Evolutionary conservation across 306 rosid species (phyloP), one percentile per base, ranked within the genome.

Genomic region (Acacia melanoxylon): DNA sequence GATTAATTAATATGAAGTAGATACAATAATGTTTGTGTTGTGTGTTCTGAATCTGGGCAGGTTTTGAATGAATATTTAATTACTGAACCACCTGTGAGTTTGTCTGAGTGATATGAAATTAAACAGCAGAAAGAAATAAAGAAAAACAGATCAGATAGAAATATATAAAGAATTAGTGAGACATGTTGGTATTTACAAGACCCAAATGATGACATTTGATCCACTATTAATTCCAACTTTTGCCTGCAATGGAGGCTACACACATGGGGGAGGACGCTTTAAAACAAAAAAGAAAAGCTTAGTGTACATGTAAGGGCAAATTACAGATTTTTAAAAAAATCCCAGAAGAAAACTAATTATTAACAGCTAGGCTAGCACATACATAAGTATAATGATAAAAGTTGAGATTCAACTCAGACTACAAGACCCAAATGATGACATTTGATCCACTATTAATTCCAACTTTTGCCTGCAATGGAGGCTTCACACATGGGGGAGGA

Each of bases 241-340:
- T 82, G 67, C 83, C 86, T 35, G 82, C 82, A 82, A 65, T 79
- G 77, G 86, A 68, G 84, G 83, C 83, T 86, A 82, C 80, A 84
- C 68, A 68, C 20, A 44, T 75, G 59, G 52, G 72, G 27, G 62
- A 2, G 24, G 27, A 78, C 87, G 74, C 61, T 80, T 74, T 52
- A 77, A 42, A 88, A 78, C 80, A 77, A 84, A 46, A 54, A 44
- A 51, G 10, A 70, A 73, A 77, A 77, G 69, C 37, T 52, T 29
- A 40, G 74, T 24, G 35, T 31, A 29, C 31, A 29, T 29, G 35
- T n/a, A 58, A 58, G 62, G 52, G 40, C n/a, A 52, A 71, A 69
- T n/a, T 37, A 37, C 6, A 37, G 41, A 37, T 37, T 37, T 37
- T 6, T 6, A 5, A 5, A 33, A 37, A 37, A 37, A 37, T 6